Conservation (phyloP, 768 basidiomycete species). For the Kwoniella bestiolae region DNA sequence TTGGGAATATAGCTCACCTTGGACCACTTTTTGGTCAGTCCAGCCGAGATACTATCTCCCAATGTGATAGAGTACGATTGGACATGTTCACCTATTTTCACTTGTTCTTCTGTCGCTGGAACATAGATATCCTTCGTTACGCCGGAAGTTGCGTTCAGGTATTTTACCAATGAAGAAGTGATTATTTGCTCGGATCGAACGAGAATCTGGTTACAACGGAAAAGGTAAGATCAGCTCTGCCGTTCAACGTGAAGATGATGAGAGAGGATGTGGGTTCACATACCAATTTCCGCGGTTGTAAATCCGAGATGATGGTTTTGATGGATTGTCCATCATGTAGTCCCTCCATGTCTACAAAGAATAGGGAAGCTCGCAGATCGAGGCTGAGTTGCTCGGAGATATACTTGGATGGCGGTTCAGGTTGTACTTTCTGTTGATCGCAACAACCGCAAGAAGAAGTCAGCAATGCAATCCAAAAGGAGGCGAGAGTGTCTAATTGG, state of each 20-base stretch:
- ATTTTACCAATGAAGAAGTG: conserved; percentile 74
- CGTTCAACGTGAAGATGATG: background rate
- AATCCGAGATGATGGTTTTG: conserved; percentile 93
- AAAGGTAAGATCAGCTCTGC: background rate
- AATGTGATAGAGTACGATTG: conserved; percentile 92
- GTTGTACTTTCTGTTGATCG: conserved; percentile 66
- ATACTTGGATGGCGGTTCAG: conserved; percentile 90
- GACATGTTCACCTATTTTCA: conserved; percentile 94
- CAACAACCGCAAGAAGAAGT: background rate
- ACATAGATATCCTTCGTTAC: conserved; percentile 93
- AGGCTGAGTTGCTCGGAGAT: conserved; percentile 75
- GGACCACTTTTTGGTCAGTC: conserved; percentile 73
- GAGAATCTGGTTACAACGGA: conserved; percentile 67
- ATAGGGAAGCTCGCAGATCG: conserved; percentile 79
- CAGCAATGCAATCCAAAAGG: too few species aligned
- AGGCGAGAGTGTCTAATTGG: too few species aligned
- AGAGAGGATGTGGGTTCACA: conserved; percentile 32
- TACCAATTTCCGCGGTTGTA: conserved; percentile 95
- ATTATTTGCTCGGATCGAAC: conserved; percentile 75
- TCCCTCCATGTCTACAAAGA: conserved; percentile 96
- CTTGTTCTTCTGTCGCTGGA: conserved; percentile 72
- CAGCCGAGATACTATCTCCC: conserved; percentile 80
- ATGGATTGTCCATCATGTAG: conserved; percentile 94
- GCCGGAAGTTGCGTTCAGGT: conserved; percentile 78
- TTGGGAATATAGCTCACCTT: conserved; percentile 65